A percentile compares a stretch with the other conserved stretches of the same genome.
These are phyloP conservation scores for Termitomyces bulborhizus DNA, from an alignment of 768 basidiomycete species.

Conservation along the genomic window DNA sequence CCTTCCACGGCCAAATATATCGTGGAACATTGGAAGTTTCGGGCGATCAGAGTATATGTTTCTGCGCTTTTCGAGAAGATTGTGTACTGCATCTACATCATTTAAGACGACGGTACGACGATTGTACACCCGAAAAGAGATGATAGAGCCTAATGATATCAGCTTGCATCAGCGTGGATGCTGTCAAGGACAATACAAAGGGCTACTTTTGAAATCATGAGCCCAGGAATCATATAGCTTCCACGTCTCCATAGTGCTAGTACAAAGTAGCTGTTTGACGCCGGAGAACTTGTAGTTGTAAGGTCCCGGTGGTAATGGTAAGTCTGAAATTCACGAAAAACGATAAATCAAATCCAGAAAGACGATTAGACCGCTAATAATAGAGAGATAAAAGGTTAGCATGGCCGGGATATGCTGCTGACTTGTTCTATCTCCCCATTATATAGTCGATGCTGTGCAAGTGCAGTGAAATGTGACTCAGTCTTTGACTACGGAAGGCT, in stretches of 20 bases:
- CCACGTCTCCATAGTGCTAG: constrained; percentile 18
- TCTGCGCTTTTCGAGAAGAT: constrained; percentile 46
- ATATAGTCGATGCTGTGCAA: constrained; percentile 8
- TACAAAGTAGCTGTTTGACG: constrained; percentile 16
- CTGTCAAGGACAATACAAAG: neutral
- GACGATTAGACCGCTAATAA: constrained; percentile 3
- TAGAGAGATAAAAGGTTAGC: neutral
- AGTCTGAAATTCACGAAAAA: neutral
- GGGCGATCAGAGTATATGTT: constrained; percentile 53
- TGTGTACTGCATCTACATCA: constrained; percentile 32
- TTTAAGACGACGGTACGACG: constrained; percentile 45
- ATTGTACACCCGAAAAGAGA: constrained; percentile 42
- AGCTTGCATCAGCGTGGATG: neutral
- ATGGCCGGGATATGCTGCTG: neutral
- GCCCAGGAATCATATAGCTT: constrained; percentile 22
- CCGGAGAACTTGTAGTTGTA: constrained; percentile 17
- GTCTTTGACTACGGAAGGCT: neutral
- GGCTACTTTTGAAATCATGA: constrained; percentile 15
- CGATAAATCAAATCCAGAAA: neutral
- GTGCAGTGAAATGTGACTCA: constrained; percentile 3
- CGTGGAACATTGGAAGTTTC: constrained; percentile 35
- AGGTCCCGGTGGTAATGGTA: constrained; percentile 24
- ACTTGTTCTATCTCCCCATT: neutral
- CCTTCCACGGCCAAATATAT: constrained; percentile 34
- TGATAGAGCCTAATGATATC: constrained; percentile 29